These are phyloP conservation scores for Fusarium clavum DNA, from an alignment of 2,329 filamentous ascomycete species.

Conservation along the genomic window DNA sequence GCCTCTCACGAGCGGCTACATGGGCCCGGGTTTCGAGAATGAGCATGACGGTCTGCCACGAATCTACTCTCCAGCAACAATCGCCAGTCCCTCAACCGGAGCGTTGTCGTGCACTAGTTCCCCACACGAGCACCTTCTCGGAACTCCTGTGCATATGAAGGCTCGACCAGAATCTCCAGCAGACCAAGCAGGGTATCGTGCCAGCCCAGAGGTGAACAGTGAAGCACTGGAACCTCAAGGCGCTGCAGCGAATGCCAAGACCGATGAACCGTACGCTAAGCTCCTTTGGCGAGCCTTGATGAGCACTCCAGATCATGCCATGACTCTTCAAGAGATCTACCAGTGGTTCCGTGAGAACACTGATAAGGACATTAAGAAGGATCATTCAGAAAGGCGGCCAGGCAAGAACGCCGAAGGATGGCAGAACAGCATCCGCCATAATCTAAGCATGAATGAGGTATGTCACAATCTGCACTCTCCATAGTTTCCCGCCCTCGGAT, in stretches of 20 bases:
- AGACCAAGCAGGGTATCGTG: constrained; percentile 11
- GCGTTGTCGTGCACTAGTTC: constrained; percentile 38
- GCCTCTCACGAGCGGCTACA: constrained; percentile 29
- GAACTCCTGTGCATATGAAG: constrained; percentile 29
- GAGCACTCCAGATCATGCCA: constrained; percentile 71
- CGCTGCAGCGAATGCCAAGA: constrained; percentile 36
- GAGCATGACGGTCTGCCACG: constrained; percentile 35
- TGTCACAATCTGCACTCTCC: constrained; percentile 43
- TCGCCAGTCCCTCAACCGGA: constrained; percentile 28
- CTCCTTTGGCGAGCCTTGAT: constrained; percentile 83
- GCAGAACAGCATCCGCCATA: constrained; percentile 97
- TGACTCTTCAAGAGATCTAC: constrained; percentile 90
- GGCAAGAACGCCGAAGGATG: constrained; percentile 71
- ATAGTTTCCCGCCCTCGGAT: constrained; percentile 29
- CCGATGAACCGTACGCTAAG: constrained; percentile 80
- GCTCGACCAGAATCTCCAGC: constrained; percentile 15
- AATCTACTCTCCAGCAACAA: constrained; percentile 20
- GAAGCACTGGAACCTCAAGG: constrained; percentile 20
- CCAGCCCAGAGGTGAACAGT: constrained; percentile 24
- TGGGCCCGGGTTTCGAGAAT: constrained; percentile 31
- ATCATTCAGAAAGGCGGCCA: constrained; percentile 50
- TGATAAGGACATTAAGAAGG: constrained; percentile 76
- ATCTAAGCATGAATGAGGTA: constrained; percentile 95
- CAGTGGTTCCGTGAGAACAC: constrained; percentile 89
- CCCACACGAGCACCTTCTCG: constrained; percentile 33